Conservation (phyloP, 495 filamentous ascomycete species). For the Aspergillus avenaceus region DNA sequence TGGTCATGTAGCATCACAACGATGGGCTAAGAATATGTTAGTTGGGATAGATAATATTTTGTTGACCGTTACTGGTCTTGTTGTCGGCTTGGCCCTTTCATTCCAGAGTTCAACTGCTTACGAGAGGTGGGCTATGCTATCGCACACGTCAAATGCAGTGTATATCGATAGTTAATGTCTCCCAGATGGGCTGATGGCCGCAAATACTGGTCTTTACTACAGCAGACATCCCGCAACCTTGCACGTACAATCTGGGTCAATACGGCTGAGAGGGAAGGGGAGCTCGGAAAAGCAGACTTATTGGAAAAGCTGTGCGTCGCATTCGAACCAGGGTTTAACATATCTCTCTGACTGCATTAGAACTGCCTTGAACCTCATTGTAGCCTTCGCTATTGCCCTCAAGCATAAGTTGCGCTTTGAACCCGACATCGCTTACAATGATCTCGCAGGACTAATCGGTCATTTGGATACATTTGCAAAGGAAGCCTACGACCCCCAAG, state of each 20-base stretch:
- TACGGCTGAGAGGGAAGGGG: slow-evolving; percentile 57
- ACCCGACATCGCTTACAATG: slow-evolving; percentile 71
- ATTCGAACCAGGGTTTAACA: background rate
- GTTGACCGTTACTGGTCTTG: slow-evolving; percentile 84
- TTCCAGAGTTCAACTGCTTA: slow-evolving; percentile 85
- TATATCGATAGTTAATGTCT: slow-evolving; percentile 3
- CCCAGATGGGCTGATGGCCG: slow-evolving; percentile 69
- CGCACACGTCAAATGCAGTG: background rate
- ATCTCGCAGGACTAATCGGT: slow-evolving; percentile 47
- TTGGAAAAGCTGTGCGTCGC: slow-evolving; percentile 61
- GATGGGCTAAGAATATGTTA: slow-evolving; percentile 10
- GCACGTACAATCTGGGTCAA: slow-evolving; percentile 80
- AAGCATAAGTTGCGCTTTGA: slow-evolving; percentile 90
- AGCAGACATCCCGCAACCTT: slow-evolving; percentile 67
- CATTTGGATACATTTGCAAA: slow-evolving; percentile 58
- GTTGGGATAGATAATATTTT: slow-evolving; percentile 63
- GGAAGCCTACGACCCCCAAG: slow-evolving; percentile 51
- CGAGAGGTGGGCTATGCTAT: slow-evolving; percentile 50
- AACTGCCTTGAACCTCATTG: slow-evolving; percentile 74
- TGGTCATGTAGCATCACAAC: background rate
- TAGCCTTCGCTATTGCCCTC: slow-evolving; percentile 72
- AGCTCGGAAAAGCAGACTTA: slow-evolving; percentile 61
- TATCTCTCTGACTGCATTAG: slow-evolving; percentile 28
- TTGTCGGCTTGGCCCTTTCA: slow-evolving; percentile 76
- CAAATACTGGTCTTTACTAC: slow-evolving; percentile 72